Conservation (phyloP, 148 eudicot genomes). For the Rhododendron ovatum region DNA sequence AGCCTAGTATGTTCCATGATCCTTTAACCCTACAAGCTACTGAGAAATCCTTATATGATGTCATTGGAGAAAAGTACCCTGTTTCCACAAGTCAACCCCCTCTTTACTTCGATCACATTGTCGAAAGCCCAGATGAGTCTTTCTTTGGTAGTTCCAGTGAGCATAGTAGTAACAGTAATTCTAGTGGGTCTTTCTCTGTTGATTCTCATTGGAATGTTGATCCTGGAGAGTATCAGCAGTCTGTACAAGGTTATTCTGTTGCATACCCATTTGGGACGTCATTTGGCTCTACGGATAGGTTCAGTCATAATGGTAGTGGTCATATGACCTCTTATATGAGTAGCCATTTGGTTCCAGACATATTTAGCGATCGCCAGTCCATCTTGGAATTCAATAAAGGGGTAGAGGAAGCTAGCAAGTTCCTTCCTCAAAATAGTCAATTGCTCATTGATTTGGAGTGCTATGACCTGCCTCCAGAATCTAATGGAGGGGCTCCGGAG, state of each 20-base stretch:
- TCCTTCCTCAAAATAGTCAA: slow-evolving; percentile 30
- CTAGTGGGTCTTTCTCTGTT: slow-evolving; percentile 23
- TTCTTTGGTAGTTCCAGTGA: slow-evolving; percentile 35
- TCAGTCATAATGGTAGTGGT: neutral
- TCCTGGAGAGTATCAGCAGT: slow-evolving; percentile 27
- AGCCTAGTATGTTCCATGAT: slow-evolving; percentile 46
- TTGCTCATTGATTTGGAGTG: slow-evolving; percentile 29
- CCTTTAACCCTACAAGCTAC: slow-evolving; percentile 45
- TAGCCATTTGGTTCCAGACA: slow-evolving; percentile 19
- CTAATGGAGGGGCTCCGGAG: slow-evolving; percentile 6
- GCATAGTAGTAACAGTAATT: slow-evolving; percentile 29
- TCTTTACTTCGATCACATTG: slow-evolving; percentile 17
- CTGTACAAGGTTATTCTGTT: slow-evolving; percentile 20
- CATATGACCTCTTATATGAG: slow-evolving; percentile 8
- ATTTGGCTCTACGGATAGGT: slow-evolving; percentile 21
- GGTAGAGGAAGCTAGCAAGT: slow-evolving; percentile 52
- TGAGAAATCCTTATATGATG: slow-evolving; percentile 45
- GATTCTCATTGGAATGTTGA: slow-evolving; percentile 33
- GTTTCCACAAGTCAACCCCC: slow-evolving; percentile 31
- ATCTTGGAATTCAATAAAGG: slow-evolving; percentile 48
- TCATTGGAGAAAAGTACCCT: slow-evolving; percentile 35
- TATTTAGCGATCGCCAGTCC: slow-evolving; percentile 28
- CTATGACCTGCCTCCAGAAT: slow-evolving; percentile 26
- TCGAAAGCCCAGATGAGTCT: slow-evolving; percentile 42
- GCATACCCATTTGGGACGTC: slow-evolving; percentile 24